Conservation (phyloP, 495 filamentous ascomycete species). For the Pseudomonodictys pantanalensis region DNA sequence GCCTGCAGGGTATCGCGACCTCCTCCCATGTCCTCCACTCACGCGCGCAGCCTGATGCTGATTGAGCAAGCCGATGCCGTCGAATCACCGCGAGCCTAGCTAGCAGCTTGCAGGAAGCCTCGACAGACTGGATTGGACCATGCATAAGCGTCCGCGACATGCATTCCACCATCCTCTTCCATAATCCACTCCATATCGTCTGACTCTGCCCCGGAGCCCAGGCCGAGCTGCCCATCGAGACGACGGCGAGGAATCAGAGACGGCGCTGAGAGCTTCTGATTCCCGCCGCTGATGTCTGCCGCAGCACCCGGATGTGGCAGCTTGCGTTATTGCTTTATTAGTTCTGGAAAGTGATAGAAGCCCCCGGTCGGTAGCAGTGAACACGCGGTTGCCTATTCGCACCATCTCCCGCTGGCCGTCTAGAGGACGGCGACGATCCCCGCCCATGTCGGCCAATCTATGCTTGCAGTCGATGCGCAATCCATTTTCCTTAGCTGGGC, state of each 20-base stretch:
- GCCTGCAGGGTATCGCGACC: slow-evolving; percentile 22
- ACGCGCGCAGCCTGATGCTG: slow-evolving; percentile 13
- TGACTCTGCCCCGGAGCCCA: slow-evolving; percentile 27
- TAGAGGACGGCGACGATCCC: not conserved
- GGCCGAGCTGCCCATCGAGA: too few species aligned
- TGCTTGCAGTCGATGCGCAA: not conserved
- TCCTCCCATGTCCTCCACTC: slow-evolving; percentile 16
- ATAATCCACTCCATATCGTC: slow-evolving; percentile 31
- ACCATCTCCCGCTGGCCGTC: not conserved
- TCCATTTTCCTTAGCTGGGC: not conserved
- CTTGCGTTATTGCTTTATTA: slow-evolving; percentile 14
- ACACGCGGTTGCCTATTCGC: slow-evolving; percentile 17
- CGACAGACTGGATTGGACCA: slow-evolving; percentile 14
- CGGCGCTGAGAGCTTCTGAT: not conserved
- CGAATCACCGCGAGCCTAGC: slow-evolving; percentile 21
- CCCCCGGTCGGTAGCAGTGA: not conserved
- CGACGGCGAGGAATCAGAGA: not conserved
- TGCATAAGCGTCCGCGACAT: slow-evolving; percentile 30
- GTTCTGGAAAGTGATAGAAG: slow-evolving; percentile 19
- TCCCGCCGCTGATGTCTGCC: slow-evolving; percentile 23
- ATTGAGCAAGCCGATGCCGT: slow-evolving; percentile 26
- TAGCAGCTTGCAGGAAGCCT: slow-evolving; percentile 10
- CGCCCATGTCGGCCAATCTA: slow-evolving; percentile 19
- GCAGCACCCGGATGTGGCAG: slow-evolving; percentile 29
- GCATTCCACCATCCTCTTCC: slow-evolving; percentile 29